Base-by-base conservation (phyloP, 1,139 yeast species). In the Yarrowia galli region DNA sequence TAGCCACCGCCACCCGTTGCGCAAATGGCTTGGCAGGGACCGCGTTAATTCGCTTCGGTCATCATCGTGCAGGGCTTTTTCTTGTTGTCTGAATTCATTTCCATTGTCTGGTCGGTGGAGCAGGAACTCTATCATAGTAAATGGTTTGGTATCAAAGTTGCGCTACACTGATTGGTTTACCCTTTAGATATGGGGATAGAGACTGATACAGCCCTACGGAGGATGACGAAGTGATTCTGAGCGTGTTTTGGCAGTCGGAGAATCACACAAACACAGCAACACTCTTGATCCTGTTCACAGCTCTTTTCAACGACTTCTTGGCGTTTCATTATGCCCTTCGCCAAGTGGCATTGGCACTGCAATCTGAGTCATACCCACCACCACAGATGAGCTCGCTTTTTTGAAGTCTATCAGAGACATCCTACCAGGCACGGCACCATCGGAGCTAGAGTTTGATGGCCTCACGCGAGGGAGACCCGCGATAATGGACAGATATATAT, bases 381-480 rank as follows among this genome's bases (percentile, higher is more conserved):
- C 10, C 5, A 49, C 56, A 16, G 56, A 49, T 20, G 25, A 13
- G 16, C 13, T 32, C 40, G 43, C 36, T 35, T 53, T 53, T 53
- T 36, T 35, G 60, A 53, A 53, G 60, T 53, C n/a, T 36, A 53
- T 53, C 45, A 38, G 60, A 38, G 60, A 22, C 35, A 38, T 38
- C 20, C 45, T 32, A 53, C 60, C 43, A 36, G 60, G 60, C 60
- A 53, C 60, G 60, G 60, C 60, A 53, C 60, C 60, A 53, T 53
- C 60, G 45, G 23, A 18, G 15, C 35, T 53, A 53, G 32, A 53
- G 60, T 53, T 53, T 36, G 60, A 53, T 22, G 45, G 45, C 36
- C 60, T 53, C 60, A 53, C 60, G 45, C 60, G 60, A 53, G 60
- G 12, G 32, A 36, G 12, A 28, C 20, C 60, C 60, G 60, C 20